Evolutionary conservation across 1,284 basidiomycete species (phyloP), one percentile per base, ranked within the genome.

Genomic region (Volvariella volvacea): DNA sequence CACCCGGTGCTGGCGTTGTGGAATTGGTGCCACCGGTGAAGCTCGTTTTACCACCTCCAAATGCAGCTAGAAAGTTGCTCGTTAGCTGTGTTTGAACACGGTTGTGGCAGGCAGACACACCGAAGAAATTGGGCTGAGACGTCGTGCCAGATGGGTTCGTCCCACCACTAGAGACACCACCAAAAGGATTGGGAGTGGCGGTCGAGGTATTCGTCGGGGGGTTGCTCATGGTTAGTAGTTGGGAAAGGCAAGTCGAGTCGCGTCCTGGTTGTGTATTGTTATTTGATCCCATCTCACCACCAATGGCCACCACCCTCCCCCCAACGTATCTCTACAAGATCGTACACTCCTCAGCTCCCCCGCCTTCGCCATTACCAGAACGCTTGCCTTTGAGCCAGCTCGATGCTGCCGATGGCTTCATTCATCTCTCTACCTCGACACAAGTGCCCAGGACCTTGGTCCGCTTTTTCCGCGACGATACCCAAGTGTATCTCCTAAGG

Each of bases 401-500:
- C 2, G 44, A 45, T 21, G 21, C 40, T 33, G 20, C 38, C 16
- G 39, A 37, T 22, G 76, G 76, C 12, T 81, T 79, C 65, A 69
- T 83, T 39, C 80, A 82, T 56, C 65, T 82, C 32, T 81, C 78
- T 14, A 74, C 73, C 7, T 67, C 74, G 0, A 30, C 54, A 6
- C 79, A 82, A 58, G 57, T 79, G 9, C 67, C 70, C 1, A 64
- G 62, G 34, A 80, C 77, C 1, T 61, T 80, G 19, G 63, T 70
- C 36, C 63, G 64, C 41, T 82, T 78, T 65, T 83, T 81, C 60
- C 53, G 52, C 10, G 51, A 61, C 16, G 54, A 64, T 22, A 50
- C 61, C 9, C 49, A 55, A n/a, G 69, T 82, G 39, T 70, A 68
- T 45, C 55, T 81, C 15, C 58, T 79, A 28, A 67, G 70, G 20